Evolutionary conservation across 2,329 filamentous ascomycete species (phyloP), one percentile per base, ranked within the genome.

Genomic region (Anthostomella pinea): DNA sequence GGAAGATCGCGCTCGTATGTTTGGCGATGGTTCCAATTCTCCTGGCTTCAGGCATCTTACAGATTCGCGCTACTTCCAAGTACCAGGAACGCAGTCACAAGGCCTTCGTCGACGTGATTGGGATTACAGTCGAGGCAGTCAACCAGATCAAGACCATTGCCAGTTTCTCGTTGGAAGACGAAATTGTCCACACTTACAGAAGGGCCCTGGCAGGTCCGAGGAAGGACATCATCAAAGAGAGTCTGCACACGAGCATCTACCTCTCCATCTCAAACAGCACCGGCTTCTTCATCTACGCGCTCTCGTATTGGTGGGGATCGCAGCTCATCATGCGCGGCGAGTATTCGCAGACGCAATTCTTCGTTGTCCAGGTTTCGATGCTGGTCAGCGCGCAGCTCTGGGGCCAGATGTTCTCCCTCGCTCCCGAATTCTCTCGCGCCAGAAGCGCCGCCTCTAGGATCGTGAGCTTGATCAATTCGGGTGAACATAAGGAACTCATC

Each of bases 231-330:
- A 62, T 68, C 2, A 55, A 63, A n/a, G 67, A 66, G 16, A 72
- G 66, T 13, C 57, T 67, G 52, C 67, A 68, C 44, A 72, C 73
- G 24, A 82, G 79, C 53, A 56, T 81, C 10, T 81, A 75, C 68
- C 69, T 81, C 6, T 77, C 80, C 3, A 65, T 81, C 22, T 70
- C 78, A 11, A 76, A 79, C 54, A 75, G 72, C 45, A 66, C 75
- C 8, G 75, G 79, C 14, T 84, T 83, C 52, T 70, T 85, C 33
- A 77, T 87, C 17, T 86, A 88, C 52, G 81, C 83, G 0, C 74
- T 90, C 35, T 81, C 83, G 1, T 89, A 87, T 60, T 90, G 84
- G 83, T 90, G 85, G 83, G 85, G 85, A 3, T 74, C 83, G 0
- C 82, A 77, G 49, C 77, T 80, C 45, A 85, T 89, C 41, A 73